phyloP scores from a whole-genome alignment of 176 grass and related monocot species.

The Musa troglodytarum region DNA sequence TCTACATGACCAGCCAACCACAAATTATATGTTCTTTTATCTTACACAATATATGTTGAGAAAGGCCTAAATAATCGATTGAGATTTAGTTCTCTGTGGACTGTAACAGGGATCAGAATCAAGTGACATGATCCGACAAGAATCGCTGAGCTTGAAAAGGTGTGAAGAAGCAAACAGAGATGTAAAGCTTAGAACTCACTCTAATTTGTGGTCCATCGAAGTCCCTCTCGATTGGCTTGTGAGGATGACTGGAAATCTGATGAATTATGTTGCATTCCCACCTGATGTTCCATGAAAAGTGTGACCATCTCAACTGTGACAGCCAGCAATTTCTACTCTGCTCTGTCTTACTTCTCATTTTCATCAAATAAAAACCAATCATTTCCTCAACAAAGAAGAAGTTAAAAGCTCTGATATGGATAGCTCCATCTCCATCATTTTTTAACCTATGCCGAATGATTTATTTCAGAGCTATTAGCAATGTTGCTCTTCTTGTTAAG shows the following conservation, averaged over 20 bases:
- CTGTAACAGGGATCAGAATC: not conserved
- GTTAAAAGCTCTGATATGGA: too few species aligned
- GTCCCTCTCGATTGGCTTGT: not conserved
- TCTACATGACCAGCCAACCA: slow-evolving; percentile 1
- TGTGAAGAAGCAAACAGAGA: not conserved
- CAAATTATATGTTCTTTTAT: not conserved
- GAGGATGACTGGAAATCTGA: not conserved
- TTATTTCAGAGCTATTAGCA: not conserved
- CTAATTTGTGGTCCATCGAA: not conserved
- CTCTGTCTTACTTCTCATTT: too few species aligned
- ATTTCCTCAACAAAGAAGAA: too few species aligned
- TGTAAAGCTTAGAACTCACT: not conserved
- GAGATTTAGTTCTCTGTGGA: not conserved
- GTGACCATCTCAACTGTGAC: too few species aligned
- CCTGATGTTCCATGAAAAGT: not conserved
- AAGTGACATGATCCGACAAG: not conserved
- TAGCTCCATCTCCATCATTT: too few species aligned
- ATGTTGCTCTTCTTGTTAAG: too few species aligned
- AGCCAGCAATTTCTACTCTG: too few species aligned
- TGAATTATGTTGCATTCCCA: not conserved
- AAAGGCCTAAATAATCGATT: too few species aligned
- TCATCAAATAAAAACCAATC: too few species aligned
- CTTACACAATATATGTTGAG: not conserved
- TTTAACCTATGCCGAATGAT: too few species aligned
- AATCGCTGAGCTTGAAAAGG: too few species aligned